Conservation (phyloP, 2,329 filamentous ascomycete species). For the Neonectria coccinea region DNA sequence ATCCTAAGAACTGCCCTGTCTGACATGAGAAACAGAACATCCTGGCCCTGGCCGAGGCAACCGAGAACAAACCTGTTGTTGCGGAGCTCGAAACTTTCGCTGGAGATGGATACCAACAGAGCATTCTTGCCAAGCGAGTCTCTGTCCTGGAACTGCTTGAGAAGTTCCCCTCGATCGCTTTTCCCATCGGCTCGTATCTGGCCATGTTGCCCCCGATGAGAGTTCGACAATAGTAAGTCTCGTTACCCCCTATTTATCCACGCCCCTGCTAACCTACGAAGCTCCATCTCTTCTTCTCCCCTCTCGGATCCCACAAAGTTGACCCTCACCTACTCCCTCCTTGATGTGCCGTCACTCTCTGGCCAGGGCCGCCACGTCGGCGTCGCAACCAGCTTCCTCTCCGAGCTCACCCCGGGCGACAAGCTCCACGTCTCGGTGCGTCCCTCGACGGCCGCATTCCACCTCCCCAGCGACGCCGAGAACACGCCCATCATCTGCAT, state of each 20-base stretch:
- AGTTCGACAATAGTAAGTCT: constrained; percentile 74
- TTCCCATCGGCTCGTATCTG: constrained; percentile 76
- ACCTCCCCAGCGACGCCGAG: constrained; percentile 59
- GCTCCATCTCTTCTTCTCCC: constrained; percentile 80
- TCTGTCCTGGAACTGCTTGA: constrained; percentile 78
- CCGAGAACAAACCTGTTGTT: constrained; percentile 58
- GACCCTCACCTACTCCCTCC: constrained; percentile 76
- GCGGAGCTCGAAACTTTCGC: constrained; percentile 60
- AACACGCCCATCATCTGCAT: constrained; percentile 64
- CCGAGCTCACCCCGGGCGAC: constrained; percentile 58
- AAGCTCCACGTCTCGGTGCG: constrained; percentile 63
- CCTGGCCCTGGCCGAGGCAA: constrained; percentile 60
- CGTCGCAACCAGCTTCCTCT: constrained; percentile 72
- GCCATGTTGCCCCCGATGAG: constrained; percentile 81
- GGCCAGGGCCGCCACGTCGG: constrained; percentile 65
- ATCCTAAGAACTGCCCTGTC: neutral
- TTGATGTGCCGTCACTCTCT: constrained; percentile 66
- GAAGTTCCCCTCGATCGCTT: constrained; percentile 66
- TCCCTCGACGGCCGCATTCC: constrained; percentile 59
- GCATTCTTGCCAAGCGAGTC: constrained; percentile 67
- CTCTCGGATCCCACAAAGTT: constrained; percentile 67
- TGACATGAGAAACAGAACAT: constrained; percentile 46
- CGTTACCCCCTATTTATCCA: neutral
- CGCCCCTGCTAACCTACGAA: constrained; percentile 32
- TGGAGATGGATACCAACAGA: constrained; percentile 57